Evolutionary conservation across 208 protist species (phyloP), one percentile per base, ranked within the genome.

Genomic region (Trypanosoma platydactyli): DNA sequence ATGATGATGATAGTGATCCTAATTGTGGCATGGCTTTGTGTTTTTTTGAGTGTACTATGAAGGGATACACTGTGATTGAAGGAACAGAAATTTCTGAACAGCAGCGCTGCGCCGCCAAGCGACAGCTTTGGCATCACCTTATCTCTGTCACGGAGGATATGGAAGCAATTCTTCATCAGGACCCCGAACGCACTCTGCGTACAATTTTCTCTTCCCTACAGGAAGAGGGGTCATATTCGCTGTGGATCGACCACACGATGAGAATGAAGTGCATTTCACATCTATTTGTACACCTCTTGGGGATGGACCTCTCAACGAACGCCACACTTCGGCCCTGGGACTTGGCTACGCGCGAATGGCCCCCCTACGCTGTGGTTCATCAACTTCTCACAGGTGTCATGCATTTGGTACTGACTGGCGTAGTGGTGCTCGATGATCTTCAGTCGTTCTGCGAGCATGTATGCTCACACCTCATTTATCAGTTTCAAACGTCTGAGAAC

Each of bases 401-500:
- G 7, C 20, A 48, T 45, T 57, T 77, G n/a, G 18, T 81, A 7
- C 49, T 73, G 5, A 60, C 16, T 64, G 71, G 66, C 11, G 46
- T 50, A 20, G 16, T 73, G 33, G 25, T 51, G 3, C 18, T 66
- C 9, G 25, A 16, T 33, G 44, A 58, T 15, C 13, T 73, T 66
- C 51, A 69, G 62, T 20, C 33, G 57, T 48, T 84, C 67, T 83
- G 50, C 72, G 50, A 70, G 64, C 33, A 68, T 83, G 61, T 57
- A 63, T 52, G 61, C 76, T 57, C 75, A 22, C 77, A 94, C 62
- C 54, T 70, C 3, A 73, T 84, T 12, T 89, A 81, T 45, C 65
- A 73, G 57, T 90, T 87, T 61, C 77, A 86, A 51, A 29, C 44
- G 20, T 65, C 83, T 25, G 75, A 84, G 20, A 74, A 73, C 15